Evolutionary conservation across 176 grass and related monocot species (phyloP), one percentile per base, ranked within the genome.

Genomic region (Triticum turgidum): DNA sequence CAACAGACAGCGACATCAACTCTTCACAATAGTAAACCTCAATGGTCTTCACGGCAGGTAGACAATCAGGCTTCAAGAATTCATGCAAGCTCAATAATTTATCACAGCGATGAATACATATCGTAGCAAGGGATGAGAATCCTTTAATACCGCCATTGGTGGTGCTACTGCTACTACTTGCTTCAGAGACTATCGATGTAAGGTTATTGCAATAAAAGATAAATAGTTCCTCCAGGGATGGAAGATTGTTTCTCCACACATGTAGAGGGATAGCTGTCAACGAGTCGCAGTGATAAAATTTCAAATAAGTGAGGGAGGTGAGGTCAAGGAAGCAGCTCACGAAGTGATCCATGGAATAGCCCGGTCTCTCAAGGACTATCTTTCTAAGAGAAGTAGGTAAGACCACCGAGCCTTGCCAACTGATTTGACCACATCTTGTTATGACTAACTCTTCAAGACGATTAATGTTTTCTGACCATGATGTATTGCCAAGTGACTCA

Each of bases 41-140:
- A 49, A 49, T 49, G 12, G 0, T 49, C 45, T 49, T 49, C 45
- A 49, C 45, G 45, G 45, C 45, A 49, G 45, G 45, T 49, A 49
- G 12, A 69, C 35, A 69, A 37, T 33, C 67, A 0, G 67, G 67
- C 67, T 4, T 5, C 3, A 69, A 0, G 8, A 69, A 69, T 37
- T 69, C 67, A 69, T 69, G 32, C 18, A 69, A 33, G 17, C 67
- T 69, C 67, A 69, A 69, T 7, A 69, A 20, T 38, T 15, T 37
- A 4, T 0, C 0, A 17, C 67, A 70, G 0, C 0, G 2, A 0
- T 0, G 0, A 38, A 70, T 11, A 20, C n/a, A 3, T n/a, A 37
- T 37, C 15, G 11, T 70, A 20, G 67, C 30, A 18, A 69, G 33
- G 3, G 67, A 69, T 38, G 67, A 69, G 4, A 69, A 38, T 38